Conservation (phyloP, 164 flowering plant species). For the Macadamia integrifolia region DNA sequence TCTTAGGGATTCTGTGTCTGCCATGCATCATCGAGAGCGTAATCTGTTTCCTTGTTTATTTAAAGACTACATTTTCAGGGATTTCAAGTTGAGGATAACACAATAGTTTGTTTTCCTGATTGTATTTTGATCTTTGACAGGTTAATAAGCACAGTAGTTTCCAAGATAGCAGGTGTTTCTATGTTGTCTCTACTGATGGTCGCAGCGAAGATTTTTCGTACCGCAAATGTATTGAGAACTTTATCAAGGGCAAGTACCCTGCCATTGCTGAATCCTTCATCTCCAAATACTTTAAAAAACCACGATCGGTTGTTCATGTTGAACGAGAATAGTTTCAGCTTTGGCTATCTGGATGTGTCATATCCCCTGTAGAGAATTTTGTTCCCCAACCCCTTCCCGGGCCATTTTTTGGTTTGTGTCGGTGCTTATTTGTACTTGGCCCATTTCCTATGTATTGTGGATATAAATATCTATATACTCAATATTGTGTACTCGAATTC, state of each 20-base stretch:
- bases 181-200: constrained; percentile 55
- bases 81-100: not conserved
- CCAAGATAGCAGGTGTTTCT: constrained; percentile 69
- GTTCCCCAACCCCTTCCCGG: no score
- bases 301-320: constrained; percentile 13
- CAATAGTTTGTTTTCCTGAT: not conserved
- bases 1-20: not conserved
- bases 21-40: not conserved
- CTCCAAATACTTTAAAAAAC: constrained; percentile 50
- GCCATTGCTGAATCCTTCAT: constrained; percentile 50
- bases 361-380: not conserved
- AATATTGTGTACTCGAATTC: no score
- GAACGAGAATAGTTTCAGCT: constrained; percentile 9
- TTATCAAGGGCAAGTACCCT: constrained; percentile 53
- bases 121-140: constrained; percentile 34
- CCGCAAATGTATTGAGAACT: constrained; percentile 63
- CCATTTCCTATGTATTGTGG: no score
- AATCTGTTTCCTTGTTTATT: not conserved
- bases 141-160: constrained; percentile 46
- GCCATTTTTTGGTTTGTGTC: no score
- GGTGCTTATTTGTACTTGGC: no score
- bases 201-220: constrained; percentile 62
- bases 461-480: no score
- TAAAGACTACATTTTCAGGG: not conserved
- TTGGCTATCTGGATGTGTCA: not conserved